phyloP scores from a whole-genome alignment of 345 rosid species.

The Gossypium raimondii region DNA sequence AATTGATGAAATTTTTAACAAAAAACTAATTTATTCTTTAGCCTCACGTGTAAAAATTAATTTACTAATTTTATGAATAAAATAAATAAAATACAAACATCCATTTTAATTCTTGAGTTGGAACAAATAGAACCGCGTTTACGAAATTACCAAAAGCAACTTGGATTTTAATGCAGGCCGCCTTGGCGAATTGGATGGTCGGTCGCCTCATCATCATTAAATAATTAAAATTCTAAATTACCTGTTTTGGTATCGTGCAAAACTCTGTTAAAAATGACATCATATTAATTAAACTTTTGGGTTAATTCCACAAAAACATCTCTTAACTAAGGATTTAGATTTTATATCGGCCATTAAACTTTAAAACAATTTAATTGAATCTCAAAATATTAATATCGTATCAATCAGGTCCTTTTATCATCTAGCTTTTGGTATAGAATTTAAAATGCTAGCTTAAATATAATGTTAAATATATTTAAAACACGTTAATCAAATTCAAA shows the following conservation, averaged over 20 bases:
- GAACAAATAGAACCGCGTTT: not conserved
- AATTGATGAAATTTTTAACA: too few relatives aligned
- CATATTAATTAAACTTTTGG: not conserved
- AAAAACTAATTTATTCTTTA: too few relatives aligned
- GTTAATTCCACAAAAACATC: not conserved
- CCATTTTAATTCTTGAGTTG: not conserved
- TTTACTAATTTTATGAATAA: too few relatives aligned
- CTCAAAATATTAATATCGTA: not conserved
- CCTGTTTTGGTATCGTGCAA: too few relatives aligned
- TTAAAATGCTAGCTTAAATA: too few relatives aligned
- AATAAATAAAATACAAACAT: not conserved
- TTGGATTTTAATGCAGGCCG: not conserved
- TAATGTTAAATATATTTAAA: not conserved
- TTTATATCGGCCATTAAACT: not conserved
- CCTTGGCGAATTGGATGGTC: not conserved
- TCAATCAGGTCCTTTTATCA: not conserved
- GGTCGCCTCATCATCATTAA: not conserved
- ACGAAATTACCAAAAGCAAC: not conserved
- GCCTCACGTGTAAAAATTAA: too few relatives aligned
- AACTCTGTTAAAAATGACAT: too few relatives aligned
- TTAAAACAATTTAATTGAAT: not conserved
- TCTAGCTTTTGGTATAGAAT: rapidly evolving
- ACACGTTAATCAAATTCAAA: not conserved
- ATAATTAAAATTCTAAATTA: too few relatives aligned
- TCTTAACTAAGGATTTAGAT: not conserved